Evolutionary conservation across 139 green algal genomes (phyloP).

Genomic region (Yamagishiella unicocca): DNA sequence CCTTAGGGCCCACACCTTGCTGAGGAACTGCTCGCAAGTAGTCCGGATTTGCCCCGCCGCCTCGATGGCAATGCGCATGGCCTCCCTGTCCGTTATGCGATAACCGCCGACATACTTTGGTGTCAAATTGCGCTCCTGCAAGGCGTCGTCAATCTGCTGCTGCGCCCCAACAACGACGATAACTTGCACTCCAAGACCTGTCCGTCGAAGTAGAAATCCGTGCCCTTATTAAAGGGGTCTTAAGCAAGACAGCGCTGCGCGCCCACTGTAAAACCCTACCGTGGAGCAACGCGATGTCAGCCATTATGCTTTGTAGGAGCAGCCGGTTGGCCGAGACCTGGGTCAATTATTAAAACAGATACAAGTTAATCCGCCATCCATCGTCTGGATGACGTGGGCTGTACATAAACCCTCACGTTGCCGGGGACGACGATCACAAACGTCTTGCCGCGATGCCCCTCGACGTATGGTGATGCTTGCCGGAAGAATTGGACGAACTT

Average conservation of each 20-base stretch:
- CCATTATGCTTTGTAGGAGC: conserved; percentile 72
- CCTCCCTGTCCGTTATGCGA: conserved; percentile 82
- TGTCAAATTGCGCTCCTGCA: conserved; percentile 59
- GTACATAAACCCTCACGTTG: conserved; percentile 68
- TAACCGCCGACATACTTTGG: conserved; percentile 80
- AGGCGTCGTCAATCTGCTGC: conserved; percentile 75
- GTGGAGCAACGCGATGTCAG: conserved; percentile 94
- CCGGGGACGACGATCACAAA: conserved; percentile 96
- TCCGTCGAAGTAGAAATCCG: too few relatives aligned
- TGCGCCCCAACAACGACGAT: conserved; percentile 89
- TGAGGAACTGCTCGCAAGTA: conserved; percentile 86
- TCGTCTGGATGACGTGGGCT: too few relatives aligned
- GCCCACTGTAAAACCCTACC: conserved; percentile 57
- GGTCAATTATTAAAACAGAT: neutral
- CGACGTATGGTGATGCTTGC: conserved; percentile 92
- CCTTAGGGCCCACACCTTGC: conserved; percentile 58
- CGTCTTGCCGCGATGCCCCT: conserved; percentile 82
- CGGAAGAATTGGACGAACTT: conserved; percentile 86
- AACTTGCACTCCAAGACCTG: conserved; percentile 88
- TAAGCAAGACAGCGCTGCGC: neutral
- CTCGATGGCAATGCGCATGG: conserved; percentile 79
- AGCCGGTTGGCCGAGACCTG: conserved; percentile 63
- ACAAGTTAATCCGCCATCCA: too few relatives aligned
- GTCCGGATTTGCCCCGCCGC: conserved; percentile 75
- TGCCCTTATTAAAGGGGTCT: neutral